Conservation (phyloP, 441 rosid species). For the Populus tomentosa region DNA sequence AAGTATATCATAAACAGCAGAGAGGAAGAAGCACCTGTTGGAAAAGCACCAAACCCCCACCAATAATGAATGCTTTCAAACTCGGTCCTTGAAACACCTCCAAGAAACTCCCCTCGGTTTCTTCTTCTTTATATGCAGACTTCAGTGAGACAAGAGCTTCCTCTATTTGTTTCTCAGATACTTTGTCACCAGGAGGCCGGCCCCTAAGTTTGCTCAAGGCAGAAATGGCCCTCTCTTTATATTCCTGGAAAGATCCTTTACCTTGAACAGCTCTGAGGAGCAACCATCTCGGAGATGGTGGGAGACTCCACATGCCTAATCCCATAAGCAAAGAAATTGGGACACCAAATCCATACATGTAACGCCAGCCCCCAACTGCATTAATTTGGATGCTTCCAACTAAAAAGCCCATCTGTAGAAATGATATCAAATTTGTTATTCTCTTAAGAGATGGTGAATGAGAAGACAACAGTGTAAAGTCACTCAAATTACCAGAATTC, state of each 20-base stretch:
- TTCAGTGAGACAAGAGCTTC: conserved; percentile 61
- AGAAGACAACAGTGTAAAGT: not conserved
- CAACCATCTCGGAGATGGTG: conserved; percentile 96
- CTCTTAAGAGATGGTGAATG: conserved; percentile 7
- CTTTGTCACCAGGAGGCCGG: conserved; percentile 61
- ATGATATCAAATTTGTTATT: not conserved
- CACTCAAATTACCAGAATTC: conserved; percentile 72
- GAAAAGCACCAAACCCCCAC: conserved; percentile 95
- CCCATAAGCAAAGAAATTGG: conserved; percentile 81
- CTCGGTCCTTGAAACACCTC: conserved; percentile 89
- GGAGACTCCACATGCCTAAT: conserved; percentile 86
- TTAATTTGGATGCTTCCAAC: conserved; percentile 81
- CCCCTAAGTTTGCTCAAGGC: conserved; percentile 82
- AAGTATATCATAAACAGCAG: conserved; percentile 2
- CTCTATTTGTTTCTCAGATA: conserved; percentile 72
- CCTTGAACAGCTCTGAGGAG: conserved; percentile 91
- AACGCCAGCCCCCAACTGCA: conserved; percentile 92
- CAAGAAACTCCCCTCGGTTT: conserved; percentile 67
- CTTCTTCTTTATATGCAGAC: conserved; percentile 57
- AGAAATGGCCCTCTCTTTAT: conserved; percentile 71
- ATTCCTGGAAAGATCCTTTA: conserved; percentile 64
- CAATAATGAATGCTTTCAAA: conserved; percentile 88
- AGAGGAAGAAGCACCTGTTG: conserved; percentile 66
- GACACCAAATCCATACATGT: conserved; percentile 77
- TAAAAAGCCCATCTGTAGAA: conserved; percentile 71